Conservation (phyloP, 352 stramenopile species). For the Globisporangium heterothallicum region DNA sequence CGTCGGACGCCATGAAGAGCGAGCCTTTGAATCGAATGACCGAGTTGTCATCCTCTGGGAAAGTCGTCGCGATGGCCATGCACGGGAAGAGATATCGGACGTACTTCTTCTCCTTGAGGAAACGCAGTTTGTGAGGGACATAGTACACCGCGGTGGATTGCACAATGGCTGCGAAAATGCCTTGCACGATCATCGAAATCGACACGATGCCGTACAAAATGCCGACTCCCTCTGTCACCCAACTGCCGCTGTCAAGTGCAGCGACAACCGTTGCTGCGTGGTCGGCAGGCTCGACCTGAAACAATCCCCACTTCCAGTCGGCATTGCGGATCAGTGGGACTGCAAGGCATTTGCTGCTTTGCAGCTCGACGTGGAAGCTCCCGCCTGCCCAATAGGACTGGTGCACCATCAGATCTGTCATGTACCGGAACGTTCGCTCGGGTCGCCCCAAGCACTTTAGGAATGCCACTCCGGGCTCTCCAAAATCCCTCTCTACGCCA, state of each 20-base stretch:
- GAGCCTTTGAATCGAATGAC: slow-evolving; percentile 52
- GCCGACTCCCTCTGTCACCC: slow-evolving; percentile 33
- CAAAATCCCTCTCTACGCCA: slow-evolving; percentile 34
- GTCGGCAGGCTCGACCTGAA: slow-evolving; percentile 33
- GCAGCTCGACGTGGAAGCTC: slow-evolving; percentile 44
- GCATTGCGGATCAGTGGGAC: slow-evolving; percentile 30
- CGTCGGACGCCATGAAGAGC: slow-evolving; percentile 45
- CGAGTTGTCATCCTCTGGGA: slow-evolving; percentile 25
- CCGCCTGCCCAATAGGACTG: slow-evolving; percentile 52
- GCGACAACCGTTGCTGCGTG: slow-evolving; percentile 35
- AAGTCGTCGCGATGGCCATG: slow-evolving; percentile 31
- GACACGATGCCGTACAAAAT: slow-evolving; percentile 41
- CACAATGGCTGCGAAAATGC: slow-evolving; percentile 39
- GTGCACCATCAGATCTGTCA: slow-evolving; percentile 56
- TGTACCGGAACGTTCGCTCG: slow-evolving; percentile 33
- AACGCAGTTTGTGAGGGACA: slow-evolving; percentile 33
- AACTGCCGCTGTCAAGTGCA: slow-evolving; percentile 35
- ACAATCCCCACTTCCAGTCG: slow-evolving; percentile 43
- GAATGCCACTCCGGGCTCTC: slow-evolving; percentile 34
- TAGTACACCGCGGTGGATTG: slow-evolving; percentile 37
- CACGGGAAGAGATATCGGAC: slow-evolving; percentile 44
- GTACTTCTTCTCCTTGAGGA: slow-evolving; percentile 17
- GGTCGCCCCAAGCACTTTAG: slow-evolving; percentile 44
- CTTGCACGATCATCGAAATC: slow-evolving; percentile 40
- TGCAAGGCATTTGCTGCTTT: slow-evolving; percentile 46